phyloP scores from a whole-genome alignment of 805 yeast genomes.

The Limtongia smithiae region DNA sequence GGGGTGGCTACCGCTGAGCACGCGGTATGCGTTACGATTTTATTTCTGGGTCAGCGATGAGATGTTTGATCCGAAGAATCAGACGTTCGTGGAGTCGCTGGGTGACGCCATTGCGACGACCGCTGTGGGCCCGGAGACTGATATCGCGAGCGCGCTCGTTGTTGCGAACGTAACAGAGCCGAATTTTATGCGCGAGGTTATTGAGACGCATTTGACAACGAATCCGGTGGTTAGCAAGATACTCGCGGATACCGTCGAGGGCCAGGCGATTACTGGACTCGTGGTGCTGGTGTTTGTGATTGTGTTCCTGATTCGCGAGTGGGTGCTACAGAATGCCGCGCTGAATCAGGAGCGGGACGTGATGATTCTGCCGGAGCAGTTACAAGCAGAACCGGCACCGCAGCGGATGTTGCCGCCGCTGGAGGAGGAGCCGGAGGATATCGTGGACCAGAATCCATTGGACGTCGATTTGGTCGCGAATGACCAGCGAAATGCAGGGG shows the following conservation, averaged over 20 bases:
- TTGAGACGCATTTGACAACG: background rate
- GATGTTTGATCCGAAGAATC: constrained; percentile 16
- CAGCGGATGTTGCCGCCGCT: background rate
- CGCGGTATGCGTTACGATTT: constrained; percentile 28
- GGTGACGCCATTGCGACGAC: background rate
- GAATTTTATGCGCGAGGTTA: background rate
- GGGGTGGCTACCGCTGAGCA: constrained; percentile 31
- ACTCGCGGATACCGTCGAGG: constrained; percentile 31
- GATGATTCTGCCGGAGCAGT: no score
- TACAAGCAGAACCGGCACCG: background rate
- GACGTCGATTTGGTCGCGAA: background rate
- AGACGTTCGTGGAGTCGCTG: constrained; percentile 9
- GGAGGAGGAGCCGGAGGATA: no score
- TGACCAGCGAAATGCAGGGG: background rate
- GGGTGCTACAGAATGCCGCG: constrained; percentile 37
- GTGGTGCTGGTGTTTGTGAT: constrained; percentile 40
- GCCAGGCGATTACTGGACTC: constrained; percentile 32
- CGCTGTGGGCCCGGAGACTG: background rate
- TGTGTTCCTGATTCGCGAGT: constrained; percentile 41
- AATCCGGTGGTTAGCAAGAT: constrained; percentile 16
- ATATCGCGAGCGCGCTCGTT: background rate
- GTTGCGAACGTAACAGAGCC: background rate
- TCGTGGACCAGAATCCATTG: background rate
- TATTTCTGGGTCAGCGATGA: constrained; percentile 29
- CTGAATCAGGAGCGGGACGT: constrained; percentile 15